A percentile compares a stretch with the other conserved stretches of the same genome.
Conservation (phyloP, 441 rosid genomes). For the Erodium chrysanthum region DNA sequence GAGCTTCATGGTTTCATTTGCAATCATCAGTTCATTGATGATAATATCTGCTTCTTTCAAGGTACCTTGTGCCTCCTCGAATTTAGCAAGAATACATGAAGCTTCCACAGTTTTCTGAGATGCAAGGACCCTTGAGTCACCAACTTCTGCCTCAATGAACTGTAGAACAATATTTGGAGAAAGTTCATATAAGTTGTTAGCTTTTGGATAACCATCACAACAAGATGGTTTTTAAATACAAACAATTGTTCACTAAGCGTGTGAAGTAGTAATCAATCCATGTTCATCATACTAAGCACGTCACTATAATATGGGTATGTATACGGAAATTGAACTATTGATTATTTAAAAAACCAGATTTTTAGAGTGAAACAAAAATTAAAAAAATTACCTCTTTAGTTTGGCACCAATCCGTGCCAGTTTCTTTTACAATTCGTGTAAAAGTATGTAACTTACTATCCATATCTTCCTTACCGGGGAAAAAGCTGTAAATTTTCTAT, state of each 20-base stretch:
- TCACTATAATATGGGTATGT: background rate
- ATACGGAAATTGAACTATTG: background rate
- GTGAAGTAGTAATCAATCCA: background rate
- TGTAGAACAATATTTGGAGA: conserved; percentile 23
- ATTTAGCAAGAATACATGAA: conserved; percentile 62
- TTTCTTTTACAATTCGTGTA: conserved; percentile 36
- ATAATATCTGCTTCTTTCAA: conserved; percentile 82
- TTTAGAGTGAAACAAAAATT: background rate
- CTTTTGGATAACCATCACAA: background rate
- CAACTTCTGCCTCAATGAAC: conserved; percentile 69
- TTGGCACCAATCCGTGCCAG: conserved; percentile 35
- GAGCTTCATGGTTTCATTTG: conserved; percentile 66
- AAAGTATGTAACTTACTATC: conserved; percentile 40
- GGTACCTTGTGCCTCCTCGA: conserved; percentile 81
- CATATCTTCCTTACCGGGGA: conserved; percentile 28
- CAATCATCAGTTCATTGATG: conserved; percentile 70
- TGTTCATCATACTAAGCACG: background rate
- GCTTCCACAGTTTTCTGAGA: conserved; percentile 56
- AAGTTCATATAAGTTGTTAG: conserved; percentile 11
- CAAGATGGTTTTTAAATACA: background rate
- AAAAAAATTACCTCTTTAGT: conserved; percentile 46
- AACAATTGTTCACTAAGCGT: background rate
- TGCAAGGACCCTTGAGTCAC: conserved; percentile 57
- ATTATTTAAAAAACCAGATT: background rate
- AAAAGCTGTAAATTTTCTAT: conserved; percentile 54